Evolutionary conservation across 768 basidiomycete species (phyloP), one percentile per base, ranked within the genome.

Genomic region (Vishniacozyma victoriae): DNA sequence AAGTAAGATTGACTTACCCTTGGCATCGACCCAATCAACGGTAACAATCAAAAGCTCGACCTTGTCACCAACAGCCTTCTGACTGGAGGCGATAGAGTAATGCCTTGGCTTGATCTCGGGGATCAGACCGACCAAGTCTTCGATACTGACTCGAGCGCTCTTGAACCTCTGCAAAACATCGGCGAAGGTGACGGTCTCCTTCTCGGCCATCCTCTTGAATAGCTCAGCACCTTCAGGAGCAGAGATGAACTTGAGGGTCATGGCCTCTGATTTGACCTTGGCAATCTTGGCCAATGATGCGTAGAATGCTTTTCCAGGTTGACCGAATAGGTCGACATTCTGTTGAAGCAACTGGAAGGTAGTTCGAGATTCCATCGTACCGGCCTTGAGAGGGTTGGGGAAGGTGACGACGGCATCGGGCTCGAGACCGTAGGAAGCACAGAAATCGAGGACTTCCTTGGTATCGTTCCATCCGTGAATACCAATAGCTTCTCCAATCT

Each of bases 391-490:
- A 14, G 81, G 77, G 20, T 86, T 76, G 18, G 90, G 85, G 52
- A 96, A 82, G 22, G 85, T 87, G 62, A 97, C 76, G 47, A 97
- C 76, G 23, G 79, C 80, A 50, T 82, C 74, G 0, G 86, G 84
- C 59, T 91, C 82, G 37, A 88, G 80, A 37, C 87, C 89, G 72
- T 93, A 97, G 89, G 88, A 93, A 13, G 72, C 57, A 69, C 91
- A 91, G 74, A 99, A 97, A 46, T 89, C 83, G 16, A 80, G 71
- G 2, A 95, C 89, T 54, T 99, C 93, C 44, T 78, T 73, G 35
- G 80, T 80, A 66, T 97, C 91, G 71, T 99, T 97, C 91, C 92
- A 96, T 5, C 95, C 95, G 69, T 99, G 91, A 35, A 97, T 78
- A 36, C 92, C 95, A 33, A 99, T 82, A 12, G 95, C 95, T 74